A percentile compares a stretch with the other conserved stretches of the same genome.
Evolutionary conservation across 306 rosid species (phyloP).

Genomic region (Ziziphus jujuba): DNA sequence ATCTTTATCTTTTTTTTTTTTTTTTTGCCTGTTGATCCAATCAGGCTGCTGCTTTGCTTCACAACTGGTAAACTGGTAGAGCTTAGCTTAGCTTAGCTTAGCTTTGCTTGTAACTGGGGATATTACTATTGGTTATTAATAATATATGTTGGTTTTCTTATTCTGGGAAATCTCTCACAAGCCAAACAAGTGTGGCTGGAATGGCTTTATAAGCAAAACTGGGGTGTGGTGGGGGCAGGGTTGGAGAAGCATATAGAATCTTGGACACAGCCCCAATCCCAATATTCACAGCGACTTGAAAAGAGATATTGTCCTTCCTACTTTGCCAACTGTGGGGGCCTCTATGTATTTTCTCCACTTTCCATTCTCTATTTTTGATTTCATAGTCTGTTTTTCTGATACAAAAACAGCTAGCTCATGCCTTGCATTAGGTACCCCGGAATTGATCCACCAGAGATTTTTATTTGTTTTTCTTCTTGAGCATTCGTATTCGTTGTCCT

Average conservation of each 20-base stretch:
- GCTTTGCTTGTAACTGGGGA: background rate
- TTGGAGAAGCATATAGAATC: slow-evolving; percentile 42
- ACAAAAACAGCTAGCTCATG: slow-evolving; percentile 1
- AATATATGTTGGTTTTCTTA: slow-evolving; percentile 6
- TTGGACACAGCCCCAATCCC: slow-evolving; percentile 29
- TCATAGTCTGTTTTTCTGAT: background rate
- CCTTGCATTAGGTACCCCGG: slow-evolving; percentile 56
- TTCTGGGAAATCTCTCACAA: slow-evolving; percentile 33
- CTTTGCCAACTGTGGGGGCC: slow-evolving; percentile 50
- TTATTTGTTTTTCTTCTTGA: background rate
- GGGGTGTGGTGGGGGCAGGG: slow-evolving; percentile 17
- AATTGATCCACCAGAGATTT: slow-evolving; percentile 46
- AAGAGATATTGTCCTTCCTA: slow-evolving; percentile 62
- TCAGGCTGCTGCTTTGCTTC: slow-evolving; percentile 10
- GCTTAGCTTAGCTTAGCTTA: background rate
- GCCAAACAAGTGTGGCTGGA: slow-evolving; percentile 30
- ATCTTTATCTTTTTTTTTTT: background rate
- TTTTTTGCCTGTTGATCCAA: slow-evolving; percentile 14
- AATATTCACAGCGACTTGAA: slow-evolving; percentile 49
- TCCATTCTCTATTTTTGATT: background rate
- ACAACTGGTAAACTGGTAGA: too few relatives aligned
- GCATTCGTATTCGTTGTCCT: slow-evolving; percentile 52
- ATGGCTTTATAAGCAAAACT: slow-evolving; percentile 56
- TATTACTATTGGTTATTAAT: background rate
- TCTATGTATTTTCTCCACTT: slow-evolving; percentile 20